Percentiles rank a stretch among this genome's conserved stretches.
These are phyloP conservation scores for Sporothrix luriei DNA, from an alignment of 2,329 filamentous ascomycete genomes.

Conservation along the genomic window DNA sequence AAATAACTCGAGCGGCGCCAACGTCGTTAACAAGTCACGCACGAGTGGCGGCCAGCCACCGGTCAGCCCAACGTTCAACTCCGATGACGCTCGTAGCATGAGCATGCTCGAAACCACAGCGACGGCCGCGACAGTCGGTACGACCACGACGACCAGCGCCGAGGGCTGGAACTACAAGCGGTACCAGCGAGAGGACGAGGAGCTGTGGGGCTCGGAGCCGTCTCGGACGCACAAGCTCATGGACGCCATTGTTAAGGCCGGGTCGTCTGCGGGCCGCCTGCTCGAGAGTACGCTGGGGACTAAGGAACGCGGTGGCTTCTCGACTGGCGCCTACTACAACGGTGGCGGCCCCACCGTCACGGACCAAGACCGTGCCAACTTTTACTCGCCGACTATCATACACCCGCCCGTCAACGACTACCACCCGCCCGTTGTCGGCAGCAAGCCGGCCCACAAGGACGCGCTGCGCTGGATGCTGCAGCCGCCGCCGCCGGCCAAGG, in stretches of 20 bases:
- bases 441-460: constrained; percentile 66
- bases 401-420: constrained; percentile 83
- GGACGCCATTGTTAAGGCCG: constrained; percentile 62
- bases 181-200: constrained; percentile 86
- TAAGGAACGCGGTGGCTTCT: constrained; percentile 44
- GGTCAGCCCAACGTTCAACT: constrained; percentile 49
- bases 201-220: constrained; percentile 71
- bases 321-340: constrained; percentile 4
- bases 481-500: constrained; percentile 81
- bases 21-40: background rate
- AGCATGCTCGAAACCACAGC: constrained; percentile 41
- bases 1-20: background rate
- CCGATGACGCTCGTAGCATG: constrained; percentile 52
- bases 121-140: constrained; percentile 33
- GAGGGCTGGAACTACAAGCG: constrained; percentile 75
- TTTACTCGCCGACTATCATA: constrained; percentile 56
- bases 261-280: constrained; percentile 57
- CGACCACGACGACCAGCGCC: constrained; percentile 43
- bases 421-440: constrained; percentile 81
- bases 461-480: constrained; percentile 91
- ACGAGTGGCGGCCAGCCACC: constrained; percentile 12
- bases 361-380: constrained; percentile 56
- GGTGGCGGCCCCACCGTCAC: constrained; percentile 43
- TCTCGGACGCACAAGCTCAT: constrained; percentile 58
- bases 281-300: constrained; percentile 57